Conservation (phyloP, 1,284 basidiomycete genomes). For the Mrakiaceae sp. region DNA sequence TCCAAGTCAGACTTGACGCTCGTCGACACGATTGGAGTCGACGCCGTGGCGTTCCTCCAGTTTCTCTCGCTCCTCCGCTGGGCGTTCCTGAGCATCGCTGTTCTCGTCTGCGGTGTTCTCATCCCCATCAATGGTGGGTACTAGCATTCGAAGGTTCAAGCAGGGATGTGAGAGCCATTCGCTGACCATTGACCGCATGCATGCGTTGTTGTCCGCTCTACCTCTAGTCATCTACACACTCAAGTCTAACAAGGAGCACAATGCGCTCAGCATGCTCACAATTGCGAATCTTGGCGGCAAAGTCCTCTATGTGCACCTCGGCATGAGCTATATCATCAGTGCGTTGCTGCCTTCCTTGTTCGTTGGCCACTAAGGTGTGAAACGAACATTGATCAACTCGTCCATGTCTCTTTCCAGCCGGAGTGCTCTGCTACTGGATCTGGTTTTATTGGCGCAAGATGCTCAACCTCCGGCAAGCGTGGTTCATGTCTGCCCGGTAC, state of each 20-base stretch:
- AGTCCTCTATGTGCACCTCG: slow-evolving; percentile 63
- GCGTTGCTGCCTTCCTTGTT: slow-evolving; percentile 24
- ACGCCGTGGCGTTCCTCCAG: slow-evolving; percentile 84
- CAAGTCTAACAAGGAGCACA: background rate
- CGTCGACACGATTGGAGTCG: slow-evolving; percentile 77
- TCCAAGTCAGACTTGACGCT: slow-evolving; percentile 76
- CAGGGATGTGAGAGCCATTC: background rate
- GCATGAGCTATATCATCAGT: slow-evolving; percentile 60
- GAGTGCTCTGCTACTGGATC: slow-evolving; percentile 51
- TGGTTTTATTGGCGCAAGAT: slow-evolving; percentile 65
- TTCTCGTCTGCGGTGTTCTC: slow-evolving; percentile 59
- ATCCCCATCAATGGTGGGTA: slow-evolving; percentile 56
- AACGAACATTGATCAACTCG: slow-evolving; percentile 13
- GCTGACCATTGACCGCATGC: background rate
- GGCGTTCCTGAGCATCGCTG: slow-evolving; percentile 57
- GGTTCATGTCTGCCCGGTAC: slow-evolving; percentile 35
- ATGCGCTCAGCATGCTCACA: slow-evolving; percentile 6
- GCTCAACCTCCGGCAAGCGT: slow-evolving; percentile 38
- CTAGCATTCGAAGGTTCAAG: background rate
- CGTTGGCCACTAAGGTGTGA: background rate
- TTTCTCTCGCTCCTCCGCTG: slow-evolving; percentile 78
- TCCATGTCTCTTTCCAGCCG: slow-evolving; percentile 20
- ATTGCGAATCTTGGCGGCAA: slow-evolving; percentile 36
- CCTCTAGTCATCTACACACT: slow-evolving; percentile 12
- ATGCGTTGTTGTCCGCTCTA: background rate